phyloP scores from a whole-genome alignment of 2,329 filamentous ascomycete genomes.

The Alternaria tenuissima region DNA sequence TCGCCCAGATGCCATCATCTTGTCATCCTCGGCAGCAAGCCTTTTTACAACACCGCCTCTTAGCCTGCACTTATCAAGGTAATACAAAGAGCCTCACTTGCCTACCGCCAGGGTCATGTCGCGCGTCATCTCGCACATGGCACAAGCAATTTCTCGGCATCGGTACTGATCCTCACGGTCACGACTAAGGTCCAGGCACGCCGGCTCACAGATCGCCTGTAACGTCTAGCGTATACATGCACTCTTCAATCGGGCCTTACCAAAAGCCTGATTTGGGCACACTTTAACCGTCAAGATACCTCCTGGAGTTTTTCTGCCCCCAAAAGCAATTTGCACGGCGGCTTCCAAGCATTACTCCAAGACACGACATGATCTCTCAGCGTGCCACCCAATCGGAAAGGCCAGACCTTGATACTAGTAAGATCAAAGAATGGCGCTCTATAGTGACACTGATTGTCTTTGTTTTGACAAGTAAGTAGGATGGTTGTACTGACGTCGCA shows the following conservation, averaged over 20 bases:
- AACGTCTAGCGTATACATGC: constrained; percentile 2
- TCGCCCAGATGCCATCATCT: constrained; percentile 1
- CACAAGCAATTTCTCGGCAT: neutral
- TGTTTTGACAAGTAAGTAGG: constrained; percentile 71
- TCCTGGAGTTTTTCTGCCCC: neutral
- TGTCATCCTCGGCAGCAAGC: constrained; percentile 1
- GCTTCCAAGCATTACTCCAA: neutral
- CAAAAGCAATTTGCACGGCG: neutral
- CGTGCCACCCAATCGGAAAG: constrained; percentile 16
- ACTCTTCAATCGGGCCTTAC: constrained; percentile 13
- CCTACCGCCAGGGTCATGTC: constrained; percentile 8
- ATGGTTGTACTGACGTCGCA: neutral
- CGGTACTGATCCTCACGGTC: neutral
- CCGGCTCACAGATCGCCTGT: constrained; percentile 3
- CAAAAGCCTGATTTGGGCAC: constrained; percentile 5
- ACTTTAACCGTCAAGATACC: neutral
- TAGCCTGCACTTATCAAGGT: neutral
- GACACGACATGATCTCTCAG: constrained; percentile 12
- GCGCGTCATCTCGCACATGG: constrained; percentile 8
- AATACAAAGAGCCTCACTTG: constrained; percentile 26
- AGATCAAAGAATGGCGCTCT: constrained; percentile 72
- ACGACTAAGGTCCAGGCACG: constrained; percentile 1
- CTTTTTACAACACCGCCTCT: constrained; percentile 2
- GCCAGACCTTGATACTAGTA: constrained; percentile 56
- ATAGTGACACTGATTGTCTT: constrained; percentile 76